Evolutionary conservation across 805 yeast genomes (phyloP), one percentile per base, ranked within the genome.

Genomic region (Pichia thaimueangensis): DNA sequence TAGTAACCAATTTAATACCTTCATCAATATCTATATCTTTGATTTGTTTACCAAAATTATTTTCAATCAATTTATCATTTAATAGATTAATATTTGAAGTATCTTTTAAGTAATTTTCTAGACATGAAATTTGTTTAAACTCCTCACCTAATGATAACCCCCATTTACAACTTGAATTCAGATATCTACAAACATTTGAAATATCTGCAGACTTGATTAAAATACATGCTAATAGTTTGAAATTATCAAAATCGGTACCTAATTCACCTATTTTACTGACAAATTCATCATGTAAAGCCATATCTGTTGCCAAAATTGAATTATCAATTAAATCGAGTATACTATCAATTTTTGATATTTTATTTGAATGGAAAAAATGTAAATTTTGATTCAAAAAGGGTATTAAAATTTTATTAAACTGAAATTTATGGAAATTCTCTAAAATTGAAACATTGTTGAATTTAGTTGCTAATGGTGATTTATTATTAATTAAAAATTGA

Each of bases 131-230:
- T 57, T 85, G 89, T 35, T 69, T 71, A 52, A 88, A 86, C 62
- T 89, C 97, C 48, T 84, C 67, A 1, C 82, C 73, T 32, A 89
- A 70, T n/a, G 81, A 76, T 47, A 76, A 65, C 5, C 95, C 96
- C 97, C 97, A 89, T 63, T 82, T 80, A 1, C 86, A 75, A 19
- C 91, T 81, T 3, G 86, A 76, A 29, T 73, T 65, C 44, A 86
- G 65, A 5, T 89, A 87, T 47, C 97, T 69, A 9, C 95, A 78
- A 19, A 89, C 96, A 59, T 93, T 93, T 22, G 96, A 86, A 35
- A 93, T 87, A 64, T 93, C 98, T 3, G 97, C 97, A 62, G 95
- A 87, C 66, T 93, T 93, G 47, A 93, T 78, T 47, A 91, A 70
- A 46, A 88, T 64, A 21, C 86, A 74, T 34, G 82, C 69, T 30